Evolutionary conservation across 768 basidiomycete genomes (phyloP).

Genomic region (Pleurotus cornucopiae): DNA sequence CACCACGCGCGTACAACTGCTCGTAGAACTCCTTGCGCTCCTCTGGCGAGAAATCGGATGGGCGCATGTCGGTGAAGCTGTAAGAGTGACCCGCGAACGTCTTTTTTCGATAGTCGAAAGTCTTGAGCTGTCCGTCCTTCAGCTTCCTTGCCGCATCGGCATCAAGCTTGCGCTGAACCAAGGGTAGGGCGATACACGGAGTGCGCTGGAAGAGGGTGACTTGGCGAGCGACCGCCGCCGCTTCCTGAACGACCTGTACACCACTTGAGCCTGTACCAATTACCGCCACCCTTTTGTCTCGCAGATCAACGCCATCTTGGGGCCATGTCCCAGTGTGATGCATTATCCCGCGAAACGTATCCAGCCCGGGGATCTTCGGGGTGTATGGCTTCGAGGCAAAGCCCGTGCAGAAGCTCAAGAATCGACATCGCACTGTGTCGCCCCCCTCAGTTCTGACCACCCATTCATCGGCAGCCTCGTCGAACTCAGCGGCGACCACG

Average conservation of each 20-base stretch:
- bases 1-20: slow-evolving; percentile 12
- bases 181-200: slow-evolving; percentile 19
- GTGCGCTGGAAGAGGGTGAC: slow-evolving; percentile 18
- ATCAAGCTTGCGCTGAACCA: slow-evolving; percentile 16
- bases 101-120: not conserved
- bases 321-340: slow-evolving; percentile 22
- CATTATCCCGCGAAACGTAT: slow-evolving; percentile 18
- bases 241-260: slow-evolving; percentile 14
- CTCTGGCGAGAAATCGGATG: slow-evolving; percentile 8
- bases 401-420: slow-evolving; percentile 14
- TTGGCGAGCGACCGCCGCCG: slow-evolving; percentile 4
- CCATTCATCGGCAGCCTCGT: slow-evolving; percentile 10
- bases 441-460: slow-evolving; percentile 9
- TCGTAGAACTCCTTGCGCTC: slow-evolving; percentile 13
- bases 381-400: slow-evolving; percentile 13
- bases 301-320: slow-evolving; percentile 14
- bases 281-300: slow-evolving; percentile 19
- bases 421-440: slow-evolving; percentile 5
- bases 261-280: slow-evolving; percentile 19
- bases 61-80: not conserved
- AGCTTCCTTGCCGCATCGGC: not conserved
- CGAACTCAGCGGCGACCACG: slow-evolving; percentile 18
- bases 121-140: slow-evolving; percentile 1
- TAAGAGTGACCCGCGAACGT: slow-evolving; percentile 6
- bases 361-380: slow-evolving; percentile 17